Percentiles rank a stretch among this genome's conserved stretches.
phyloP scores from a whole-genome alignment of 352 stramenopile genomes.

The Pythium brassicae region DNA sequence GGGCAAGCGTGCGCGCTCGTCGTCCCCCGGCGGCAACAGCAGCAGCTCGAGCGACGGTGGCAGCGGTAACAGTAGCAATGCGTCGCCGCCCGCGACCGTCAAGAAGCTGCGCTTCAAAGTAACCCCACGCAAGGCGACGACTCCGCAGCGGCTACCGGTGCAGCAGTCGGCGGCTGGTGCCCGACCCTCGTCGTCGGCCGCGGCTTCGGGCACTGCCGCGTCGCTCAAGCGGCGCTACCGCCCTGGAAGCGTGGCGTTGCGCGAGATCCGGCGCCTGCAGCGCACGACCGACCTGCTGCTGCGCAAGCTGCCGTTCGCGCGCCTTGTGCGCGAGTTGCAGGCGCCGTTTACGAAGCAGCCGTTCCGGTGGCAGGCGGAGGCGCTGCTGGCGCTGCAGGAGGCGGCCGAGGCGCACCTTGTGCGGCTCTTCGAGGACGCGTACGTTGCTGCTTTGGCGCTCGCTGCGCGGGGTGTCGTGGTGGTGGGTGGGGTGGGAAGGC shows the following conservation, averaged over 20 bases:
- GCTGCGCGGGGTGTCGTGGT: neutral
- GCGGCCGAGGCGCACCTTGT: slow-evolving; percentile 94
- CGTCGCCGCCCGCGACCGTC: slow-evolving; percentile 8
- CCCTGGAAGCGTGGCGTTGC: slow-evolving; percentile 80
- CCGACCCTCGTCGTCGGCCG: neutral
- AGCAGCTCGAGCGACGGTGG: neutral
- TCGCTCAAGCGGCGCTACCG: slow-evolving; percentile 49
- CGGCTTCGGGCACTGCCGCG: neutral
- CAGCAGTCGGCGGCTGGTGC: neutral
- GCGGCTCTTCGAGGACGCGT: slow-evolving; percentile 93
- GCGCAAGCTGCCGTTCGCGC: slow-evolving; percentile 95
- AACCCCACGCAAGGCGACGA: slow-evolving; percentile 10
- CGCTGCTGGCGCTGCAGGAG: slow-evolving; percentile 92
- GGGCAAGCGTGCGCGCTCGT: slow-evolving; percentile 14
- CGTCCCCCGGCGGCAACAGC: slow-evolving; percentile 5
- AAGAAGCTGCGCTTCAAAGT: slow-evolving; percentile 17
- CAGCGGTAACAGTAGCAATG: neutral
- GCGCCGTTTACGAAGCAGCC: slow-evolving; percentile 70
- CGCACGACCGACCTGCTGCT: slow-evolving; percentile 94
- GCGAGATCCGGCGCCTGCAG: slow-evolving; percentile 97
- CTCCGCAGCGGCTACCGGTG: slow-evolving; percentile 5
- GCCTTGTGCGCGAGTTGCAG: slow-evolving; percentile 94
- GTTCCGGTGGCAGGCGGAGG: slow-evolving; percentile 90
- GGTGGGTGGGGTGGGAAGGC: neutral
- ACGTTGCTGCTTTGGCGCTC: slow-evolving; percentile 25